Base-by-base conservation (phyloP, 768 basidiomycete genomes). In the Coprinopsis strossmayeri region DNA sequence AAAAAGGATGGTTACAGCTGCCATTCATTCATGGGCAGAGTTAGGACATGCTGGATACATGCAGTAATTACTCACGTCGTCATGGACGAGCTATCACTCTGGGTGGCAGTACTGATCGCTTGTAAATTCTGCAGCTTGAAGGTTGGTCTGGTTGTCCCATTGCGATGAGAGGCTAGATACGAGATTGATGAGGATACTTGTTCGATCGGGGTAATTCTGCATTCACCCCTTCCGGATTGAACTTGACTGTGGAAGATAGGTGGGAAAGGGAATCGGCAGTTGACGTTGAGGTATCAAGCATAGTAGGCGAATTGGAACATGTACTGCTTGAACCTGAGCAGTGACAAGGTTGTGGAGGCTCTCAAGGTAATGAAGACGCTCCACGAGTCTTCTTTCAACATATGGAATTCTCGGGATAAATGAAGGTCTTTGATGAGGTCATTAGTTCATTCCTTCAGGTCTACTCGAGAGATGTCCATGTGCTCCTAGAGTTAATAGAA, bases 1-100 rank as follows among this genome's bases (percentile, higher is more conserved):
- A 46, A 61, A 61, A n/a, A 61, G 50, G 58, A 61, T 61, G 2
- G 60, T 59, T 15, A 61, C 57, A 18, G 57, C 54, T 13, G 60
- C 57, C 52, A 61, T 61, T 13, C 60, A 59, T 5, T 38, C 5
- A 27, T 13, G 3, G 12, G 11, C 1, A 12, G 9, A 40, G 1
- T 2, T 17, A n/a, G 13, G 24, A n/a, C 15, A 7, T 32, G 5
- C 2, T 7, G 7, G 4, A n/a, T 20, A 12, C 2, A 18, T 34
- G 13, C 45, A 12, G 27, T 23, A 18, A 41, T 5, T 21, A 56
- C 59, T 15, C 32, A 61, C 60, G 59, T 58, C 25, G 58, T 61
- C 60, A 61, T 61, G 9, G 58, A 54, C 3, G 60, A 59, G 27
- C 58, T 61, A 34, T 61, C 60, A 27, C 51, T 54, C 38, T 59